Evolutionary conservation across 306 rosid species (phyloP), one percentile per base, ranked within the genome.

Genomic region (Gynostemma pentaphyllum): DNA sequence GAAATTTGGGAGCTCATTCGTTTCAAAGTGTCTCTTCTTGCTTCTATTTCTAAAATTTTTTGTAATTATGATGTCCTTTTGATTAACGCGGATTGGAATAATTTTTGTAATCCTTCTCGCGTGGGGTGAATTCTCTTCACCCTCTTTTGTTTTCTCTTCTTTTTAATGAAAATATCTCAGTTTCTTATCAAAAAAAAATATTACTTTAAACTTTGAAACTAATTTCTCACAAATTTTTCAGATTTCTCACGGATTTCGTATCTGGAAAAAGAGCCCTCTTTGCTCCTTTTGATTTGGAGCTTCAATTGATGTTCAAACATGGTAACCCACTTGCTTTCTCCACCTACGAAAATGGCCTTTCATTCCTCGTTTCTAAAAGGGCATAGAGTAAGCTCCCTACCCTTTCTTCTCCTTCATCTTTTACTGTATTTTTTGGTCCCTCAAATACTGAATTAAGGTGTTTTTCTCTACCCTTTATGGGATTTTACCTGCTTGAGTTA

Each of bases 271-370:
- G 39, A 60, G 13, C 48, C 55, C 27, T 34, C 69, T 19, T 32
- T 15, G 45, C 9, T 61, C 14, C 41, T 23, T 0, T 47, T 34
- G 11, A 32, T 13, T 15, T 12, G 11, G 1, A 65, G 21, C 69
- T 65, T 65, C 60, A 19, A 9, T 39, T 44, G 65, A 39, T 19
- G 22, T 8, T 6, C 72, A 53, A 7, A 69, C 49, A 86, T 90
- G 95, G 72, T 79, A 66, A 63, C 80, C 45, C 73, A 68, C 73
- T 75, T 82, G 52, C 30, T 81, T 42, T 78, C 89, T 50, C 67
- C 89, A 32, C 75, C 82, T 47, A 19, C 70, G 7, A 65, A 56
- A 75, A 70, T 36, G 66, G 68, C 69, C n/a, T 60, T 64, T 59
- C 65, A 72, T 53, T 67, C 77, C 50, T 64, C 78, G 48, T 50